Conservation (phyloP, 345 rosid genomes). For the Aurinia saxatilis region DNA sequence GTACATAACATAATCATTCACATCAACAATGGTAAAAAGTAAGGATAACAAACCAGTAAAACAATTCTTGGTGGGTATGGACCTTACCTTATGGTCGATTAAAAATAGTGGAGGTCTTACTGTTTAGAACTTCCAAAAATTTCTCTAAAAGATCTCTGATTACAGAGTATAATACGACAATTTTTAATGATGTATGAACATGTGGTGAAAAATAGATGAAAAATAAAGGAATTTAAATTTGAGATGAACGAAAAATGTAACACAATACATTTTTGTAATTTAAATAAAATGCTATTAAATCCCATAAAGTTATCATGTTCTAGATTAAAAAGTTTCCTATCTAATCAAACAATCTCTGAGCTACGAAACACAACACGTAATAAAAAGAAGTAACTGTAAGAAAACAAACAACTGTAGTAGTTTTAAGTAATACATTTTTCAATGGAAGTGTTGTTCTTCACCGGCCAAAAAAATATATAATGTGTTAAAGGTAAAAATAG, state of each 20-base stretch:
- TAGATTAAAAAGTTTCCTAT: background rate
- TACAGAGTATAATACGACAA: too few species aligned
- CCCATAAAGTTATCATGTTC: background rate
- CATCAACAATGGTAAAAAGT: too few species aligned
- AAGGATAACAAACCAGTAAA: too few species aligned
- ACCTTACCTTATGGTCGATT: too few species aligned
- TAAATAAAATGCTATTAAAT: background rate
- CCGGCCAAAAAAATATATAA: slow-evolving; percentile 17
- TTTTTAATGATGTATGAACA: too few species aligned
- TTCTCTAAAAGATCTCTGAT: too few species aligned
- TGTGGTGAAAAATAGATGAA: too few species aligned
- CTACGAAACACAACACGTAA: background rate
- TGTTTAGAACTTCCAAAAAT: too few species aligned
- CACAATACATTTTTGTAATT: background rate
- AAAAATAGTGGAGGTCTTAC: too few species aligned
- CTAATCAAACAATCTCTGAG: background rate
- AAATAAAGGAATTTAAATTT: too few species aligned
- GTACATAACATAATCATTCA: background rate
- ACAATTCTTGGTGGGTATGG: too few species aligned
- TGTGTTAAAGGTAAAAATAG: slow-evolving; percentile 1
- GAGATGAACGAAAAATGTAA: too few species aligned
- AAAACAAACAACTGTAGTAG: background rate
- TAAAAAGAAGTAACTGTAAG: background rate
- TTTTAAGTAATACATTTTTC: background rate
- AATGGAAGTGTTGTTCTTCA: background rate